Base-by-base conservation (phyloP, 2,329 filamentous ascomycete genomes). In the Claviceps quebecensis region DNA sequence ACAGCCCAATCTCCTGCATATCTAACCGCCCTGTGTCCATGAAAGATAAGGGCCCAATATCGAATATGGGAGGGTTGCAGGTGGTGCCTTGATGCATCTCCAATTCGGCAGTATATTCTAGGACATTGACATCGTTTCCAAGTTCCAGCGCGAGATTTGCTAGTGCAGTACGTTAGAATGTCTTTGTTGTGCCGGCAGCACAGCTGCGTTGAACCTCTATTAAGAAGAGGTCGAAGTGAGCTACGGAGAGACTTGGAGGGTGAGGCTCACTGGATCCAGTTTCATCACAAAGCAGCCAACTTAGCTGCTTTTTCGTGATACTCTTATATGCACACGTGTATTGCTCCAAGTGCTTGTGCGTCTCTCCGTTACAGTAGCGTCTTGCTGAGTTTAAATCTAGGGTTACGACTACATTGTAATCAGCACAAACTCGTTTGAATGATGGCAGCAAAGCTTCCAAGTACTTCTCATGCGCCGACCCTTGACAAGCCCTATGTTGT, bases 201-300 rank as follows among this genome's bases (percentile, higher is more conserved):
- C 11, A 26, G 37, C 16, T 19, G 41, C n/a, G 23, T 46, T 17
- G 37, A 11, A 22, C 8, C 7, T 34, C 5, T 14, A 34, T 22
- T 4, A 23, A 6, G 9, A 45, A 22, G 13, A 39, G 41, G 39
- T 1, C 17, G 8, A 26, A 36, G n/a, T 3, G 26, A 38, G 13
- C 4, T 23, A 2, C 26, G 26, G 26, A 38, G 29, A 11, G 29
- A 37, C 3, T n/a, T 17, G 26, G 34, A 2, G 17, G 50, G 2
- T 1, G 34, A 23, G 44, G 13, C 61, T 53, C 55, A 67, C 65
- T 53, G 43, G 57, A 55, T 45, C 56, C 55, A 22, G 58, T 68
- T 41, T 82, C 64, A 59, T 89, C 84, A 60, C 76, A 83, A 59
- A 93, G 90, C 0, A 97, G 69, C 89, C 91, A 96, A 1, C 78